Percentiles rank a stretch among this genome's conserved stretches.
phyloP scores from a whole-genome alignment of 176 grass and related monocot species.

The Luzula sylvatica region DNA sequence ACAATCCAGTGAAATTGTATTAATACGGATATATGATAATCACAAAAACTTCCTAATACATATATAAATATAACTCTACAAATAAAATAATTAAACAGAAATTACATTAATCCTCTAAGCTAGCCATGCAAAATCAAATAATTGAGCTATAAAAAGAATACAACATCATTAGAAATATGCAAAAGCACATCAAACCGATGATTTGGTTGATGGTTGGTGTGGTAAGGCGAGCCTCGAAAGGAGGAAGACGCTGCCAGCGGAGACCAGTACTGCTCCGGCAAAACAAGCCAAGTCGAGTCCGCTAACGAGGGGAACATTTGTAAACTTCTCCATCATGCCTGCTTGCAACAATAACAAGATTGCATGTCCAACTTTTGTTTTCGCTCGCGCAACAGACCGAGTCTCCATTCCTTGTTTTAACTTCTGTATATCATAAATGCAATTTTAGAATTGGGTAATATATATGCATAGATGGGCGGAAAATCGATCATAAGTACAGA shows the following conservation, averaged over 20 bases:
- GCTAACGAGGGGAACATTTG: conserved; percentile 45
- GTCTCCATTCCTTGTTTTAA: conserved; percentile 50
- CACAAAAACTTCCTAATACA: too few relatives aligned
- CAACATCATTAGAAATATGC: too few relatives aligned
- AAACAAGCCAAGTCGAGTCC: conserved; percentile 72
- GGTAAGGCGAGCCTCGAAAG: conserved; percentile 36
- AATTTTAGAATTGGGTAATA: neutral
- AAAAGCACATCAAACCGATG: neutral
- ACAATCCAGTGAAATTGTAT: too few relatives aligned
- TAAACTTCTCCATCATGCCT: conserved; percentile 67
- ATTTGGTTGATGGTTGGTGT: conserved; percentile 10
- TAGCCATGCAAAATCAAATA: too few relatives aligned
- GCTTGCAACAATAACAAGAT: conserved; percentile 64
- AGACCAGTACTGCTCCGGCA: conserved; percentile 50
- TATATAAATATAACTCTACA: too few relatives aligned
- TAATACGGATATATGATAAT: too few relatives aligned
- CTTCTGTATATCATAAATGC: conserved; percentile 28
- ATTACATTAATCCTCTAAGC: too few relatives aligned
- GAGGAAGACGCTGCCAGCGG: conserved; percentile 64
- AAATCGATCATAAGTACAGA: neutral
- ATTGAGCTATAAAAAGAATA: too few relatives aligned
- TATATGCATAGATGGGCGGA: neutral
- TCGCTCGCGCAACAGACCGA: conserved; percentile 41
- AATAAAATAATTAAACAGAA: too few relatives aligned
- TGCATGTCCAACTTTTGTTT: conserved; percentile 72